Evolutionary conservation across 2,329 filamentous ascomycete species (phyloP), one percentile per base, ranked within the genome.

Genomic region (Leptographium wingfieldii): DNA sequence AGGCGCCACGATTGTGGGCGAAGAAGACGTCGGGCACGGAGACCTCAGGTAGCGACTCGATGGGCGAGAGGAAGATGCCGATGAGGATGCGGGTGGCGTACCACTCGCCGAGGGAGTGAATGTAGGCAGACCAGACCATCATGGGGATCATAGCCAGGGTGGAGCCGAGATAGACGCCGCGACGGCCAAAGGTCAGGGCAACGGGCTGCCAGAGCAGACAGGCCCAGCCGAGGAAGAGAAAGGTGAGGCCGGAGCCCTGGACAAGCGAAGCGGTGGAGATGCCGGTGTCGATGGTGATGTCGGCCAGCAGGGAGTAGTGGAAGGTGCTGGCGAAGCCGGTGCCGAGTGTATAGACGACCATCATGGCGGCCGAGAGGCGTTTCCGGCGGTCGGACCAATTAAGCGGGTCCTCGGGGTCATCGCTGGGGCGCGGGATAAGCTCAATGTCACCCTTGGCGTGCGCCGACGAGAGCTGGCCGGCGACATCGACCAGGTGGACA

Each of bases 371-470:
- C 1, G 70, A 65, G 31, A 70, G 58, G 73, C 76, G 78, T 69
- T 82, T 82, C 70, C 79, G 80, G 3, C 70, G 61, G 10, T 64
- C 63, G 0, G 76, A 72, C 81, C 81, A 84, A 59, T 81, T 75
- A 59, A 77, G 68, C 1, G 81, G 80, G 63, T 83, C 80, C 19
- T 78, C 77, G 1, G 70, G 65, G 61, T 81, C 78, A 59, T 73
- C 74, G 35, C 66, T 69, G 3, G 72, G 72, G 3, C 59, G 53
- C 0, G 75, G 75, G n/a, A 58, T 58, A 38, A 53, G 51, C n/a
- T 58, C 53, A 55, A 60, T 57, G 31, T 33, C 58, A 27, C 40
- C 63, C 38, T 61, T 60, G 29, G 69, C 68, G 63, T 72, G 69
- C 5, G 65, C 60, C n/a, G 64, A 65, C 35, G 65, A 66, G 35